Percentiles rank a stretch among this genome's conserved stretches.
Evolutionary conservation across 176 grass and related monocot species (phyloP).

Genomic region (Aegilops longissima): DNA sequence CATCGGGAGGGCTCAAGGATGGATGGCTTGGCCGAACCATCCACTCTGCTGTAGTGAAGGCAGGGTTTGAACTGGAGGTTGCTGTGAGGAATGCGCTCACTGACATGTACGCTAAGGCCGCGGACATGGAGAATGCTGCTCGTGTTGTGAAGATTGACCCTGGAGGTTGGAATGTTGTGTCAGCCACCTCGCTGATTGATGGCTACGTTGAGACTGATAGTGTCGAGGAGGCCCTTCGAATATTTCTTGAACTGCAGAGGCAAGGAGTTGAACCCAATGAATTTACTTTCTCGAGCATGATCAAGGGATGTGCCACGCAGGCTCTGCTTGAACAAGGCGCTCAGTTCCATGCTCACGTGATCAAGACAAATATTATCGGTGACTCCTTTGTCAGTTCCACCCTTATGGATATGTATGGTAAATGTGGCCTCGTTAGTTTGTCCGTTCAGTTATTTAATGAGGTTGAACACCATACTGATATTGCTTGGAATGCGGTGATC

Average conservation of each 20-base stretch:
- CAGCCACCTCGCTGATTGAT: constrained; percentile 57
- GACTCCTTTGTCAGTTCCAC: constrained; percentile 54
- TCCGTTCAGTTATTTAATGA: constrained; percentile 60
- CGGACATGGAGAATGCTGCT: constrained; percentile 54
- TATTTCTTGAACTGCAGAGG: constrained; percentile 39
- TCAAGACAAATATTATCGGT: constrained; percentile 42
- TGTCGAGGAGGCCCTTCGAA: constrained; percentile 44
- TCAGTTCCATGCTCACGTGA: constrained; percentile 58
- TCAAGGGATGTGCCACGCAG: constrained; percentile 62
- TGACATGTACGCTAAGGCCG: constrained; percentile 60
- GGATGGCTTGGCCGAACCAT: constrained; percentile 32
- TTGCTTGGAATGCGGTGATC: constrained; percentile 52
- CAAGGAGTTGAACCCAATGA: constrained; percentile 49
- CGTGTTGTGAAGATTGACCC: constrained; percentile 23
- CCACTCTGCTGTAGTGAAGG: constrained; percentile 43
- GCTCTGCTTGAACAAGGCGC: constrained; percentile 56
- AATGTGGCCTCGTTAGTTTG: constrained; percentile 49
- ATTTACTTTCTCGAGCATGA: constrained; percentile 71
- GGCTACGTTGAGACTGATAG: constrained; percentile 50
- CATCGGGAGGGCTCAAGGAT: constrained; percentile 39
- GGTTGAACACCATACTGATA: constrained; percentile 32
- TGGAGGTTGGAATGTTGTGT: constrained; percentile 65
- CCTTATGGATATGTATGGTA: constrained; percentile 69
- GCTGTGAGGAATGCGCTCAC: constrained; percentile 41
- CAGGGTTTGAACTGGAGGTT: constrained; percentile 39